phyloP scores from a whole-genome alignment of 192 early-diverging fungal genomes.

The Coemansia sp. region DNA sequence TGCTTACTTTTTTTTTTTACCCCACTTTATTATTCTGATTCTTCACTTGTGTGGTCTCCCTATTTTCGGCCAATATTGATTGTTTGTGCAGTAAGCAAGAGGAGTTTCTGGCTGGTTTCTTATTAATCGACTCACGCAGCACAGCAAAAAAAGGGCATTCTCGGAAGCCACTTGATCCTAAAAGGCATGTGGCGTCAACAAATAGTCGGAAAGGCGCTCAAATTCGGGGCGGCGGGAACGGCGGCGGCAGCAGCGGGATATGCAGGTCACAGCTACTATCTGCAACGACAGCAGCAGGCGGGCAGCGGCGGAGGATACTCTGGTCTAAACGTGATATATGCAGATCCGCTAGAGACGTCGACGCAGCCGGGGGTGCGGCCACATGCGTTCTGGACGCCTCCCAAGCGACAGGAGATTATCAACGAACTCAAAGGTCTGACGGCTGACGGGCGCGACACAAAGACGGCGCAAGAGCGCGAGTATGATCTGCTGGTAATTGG shows the following conservation, averaged over 20 bases:
- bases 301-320: conserved; percentile 9
- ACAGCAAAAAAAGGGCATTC: not conserved
- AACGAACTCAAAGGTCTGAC: conserved; percentile 59
- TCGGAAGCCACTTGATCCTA: not conserved
- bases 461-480: conserved; percentile 41
- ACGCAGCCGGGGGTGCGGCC: conserved; percentile 48
- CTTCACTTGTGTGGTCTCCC: not conserved
- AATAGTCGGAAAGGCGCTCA: conserved; percentile 24
- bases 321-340: conserved; percentile 17
- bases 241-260: conserved; percentile 24
- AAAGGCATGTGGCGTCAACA: conserved; percentile 48
- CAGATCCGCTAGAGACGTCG: conserved; percentile 41
- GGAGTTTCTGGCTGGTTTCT: not conserved
- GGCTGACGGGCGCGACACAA: conserved; percentile 40
- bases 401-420: conserved; percentile 71
- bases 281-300: conserved; percentile 3
- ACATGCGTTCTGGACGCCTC: conserved; percentile 73
- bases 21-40: not conserved
- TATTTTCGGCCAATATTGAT: not conserved
- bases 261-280: conserved; percentile 26
- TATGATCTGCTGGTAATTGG: conserved; percentile 92
- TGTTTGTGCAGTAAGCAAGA: not conserved
- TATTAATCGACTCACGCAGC: not conserved
- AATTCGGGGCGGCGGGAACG: conserved; percentile 28
- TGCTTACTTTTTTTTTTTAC: not conserved